Evolutionary conservation across 768 basidiomycete genomes (phyloP).

Genomic region (Termitomyces eurrhizus): DNA sequence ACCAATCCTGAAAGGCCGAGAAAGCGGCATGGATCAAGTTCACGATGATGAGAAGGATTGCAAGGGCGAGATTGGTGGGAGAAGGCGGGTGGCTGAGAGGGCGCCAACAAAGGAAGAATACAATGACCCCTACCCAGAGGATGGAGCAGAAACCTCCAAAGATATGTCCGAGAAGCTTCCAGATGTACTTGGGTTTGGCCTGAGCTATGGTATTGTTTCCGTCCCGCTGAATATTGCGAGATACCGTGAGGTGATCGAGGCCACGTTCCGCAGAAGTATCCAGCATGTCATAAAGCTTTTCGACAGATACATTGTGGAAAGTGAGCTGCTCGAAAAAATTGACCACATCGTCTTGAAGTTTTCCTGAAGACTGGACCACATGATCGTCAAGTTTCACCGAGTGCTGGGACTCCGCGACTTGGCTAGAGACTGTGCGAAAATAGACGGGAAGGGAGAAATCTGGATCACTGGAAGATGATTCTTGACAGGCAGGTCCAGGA

Average conservation of each 20-base stretch:
- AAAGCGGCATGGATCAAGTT: conserved; percentile 9
- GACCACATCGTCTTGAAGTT: neutral
- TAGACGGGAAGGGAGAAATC: conserved; percentile 4
- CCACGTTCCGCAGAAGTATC: conserved; percentile 6
- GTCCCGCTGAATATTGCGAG: conserved; percentile 6
- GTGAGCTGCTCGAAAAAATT: conserved; percentile 6
- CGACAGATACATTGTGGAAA: conserved; percentile 6
- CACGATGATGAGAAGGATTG: conserved; percentile 11
- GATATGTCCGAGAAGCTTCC: conserved; percentile 7
- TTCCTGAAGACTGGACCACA: neutral
- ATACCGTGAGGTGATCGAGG: conserved; percentile 1
- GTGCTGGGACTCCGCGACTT: conserved; percentile 5
- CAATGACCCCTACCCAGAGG: conserved; percentile 12
- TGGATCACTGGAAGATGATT: neutral
- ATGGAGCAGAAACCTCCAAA: conserved; percentile 15
- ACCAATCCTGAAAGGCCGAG: conserved; percentile 13
- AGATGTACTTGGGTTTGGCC: conserved; percentile 5
- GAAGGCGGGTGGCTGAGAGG: conserved; percentile 13
- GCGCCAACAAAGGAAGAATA: conserved; percentile 15
- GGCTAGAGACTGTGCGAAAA: conserved; percentile 13
- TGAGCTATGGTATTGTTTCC: conserved; percentile 9
- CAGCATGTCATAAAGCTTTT: conserved; percentile 4
- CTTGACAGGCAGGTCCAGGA: neutral
- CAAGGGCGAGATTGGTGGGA: conserved; percentile 13
- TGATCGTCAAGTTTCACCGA: neutral